Evolutionary conservation across 2,329 filamentous ascomycete species (phyloP), one percentile per base, ranked within the genome.

Genomic region (Stachybotrys chartarum): DNA sequence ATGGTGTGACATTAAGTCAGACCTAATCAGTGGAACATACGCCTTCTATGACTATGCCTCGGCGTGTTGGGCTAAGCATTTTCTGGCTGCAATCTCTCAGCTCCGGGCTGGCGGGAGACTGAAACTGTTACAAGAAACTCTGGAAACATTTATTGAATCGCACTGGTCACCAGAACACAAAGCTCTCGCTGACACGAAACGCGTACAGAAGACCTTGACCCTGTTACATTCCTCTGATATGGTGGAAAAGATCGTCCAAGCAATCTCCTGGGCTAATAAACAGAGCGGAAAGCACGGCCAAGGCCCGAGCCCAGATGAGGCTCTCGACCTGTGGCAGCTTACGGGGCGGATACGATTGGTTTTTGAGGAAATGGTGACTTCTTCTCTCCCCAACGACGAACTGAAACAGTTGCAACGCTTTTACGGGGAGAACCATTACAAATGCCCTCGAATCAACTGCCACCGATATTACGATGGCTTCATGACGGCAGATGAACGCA

Each of bases 31-130:
- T 10, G 53, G 56, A 7, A 30, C 44, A 8, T 57, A 52, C 24
- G 39, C 53, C 11, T 55, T 57, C 24, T 48, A 53, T 7, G 53
- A 57, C 6, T 57, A 57, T 51, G 53, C 56, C 16, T 52, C 52
- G 32, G 53, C 53, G 11, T 54, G 53, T 12, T 57, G 56, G 56
- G 42, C 48, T 49, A 50, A 50, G 12, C 56, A 57, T 49, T n/a
- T 57, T 7, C 32, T 42, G n/a, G 12, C 50, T 18, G 50, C 16
- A 18, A 11, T 52, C 4, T 10, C 14, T n/a, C 17, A 14, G 10
- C 18, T 30, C 6, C 5, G 44, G 32, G 18, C 32, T 7, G 39
- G 39, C 10, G 35, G 17, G 14, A 10, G 44, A 24, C 35, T 52
- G 12, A 24, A 8, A 1, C 31, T 39, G 14, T 24, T 52, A n/a